A percentile compares a stretch with the other conserved stretches of the same genome.
These are phyloP conservation scores for Brassica juncea DNA, from an alignment of 345 rosid species.

Conservation along the genomic window DNA sequence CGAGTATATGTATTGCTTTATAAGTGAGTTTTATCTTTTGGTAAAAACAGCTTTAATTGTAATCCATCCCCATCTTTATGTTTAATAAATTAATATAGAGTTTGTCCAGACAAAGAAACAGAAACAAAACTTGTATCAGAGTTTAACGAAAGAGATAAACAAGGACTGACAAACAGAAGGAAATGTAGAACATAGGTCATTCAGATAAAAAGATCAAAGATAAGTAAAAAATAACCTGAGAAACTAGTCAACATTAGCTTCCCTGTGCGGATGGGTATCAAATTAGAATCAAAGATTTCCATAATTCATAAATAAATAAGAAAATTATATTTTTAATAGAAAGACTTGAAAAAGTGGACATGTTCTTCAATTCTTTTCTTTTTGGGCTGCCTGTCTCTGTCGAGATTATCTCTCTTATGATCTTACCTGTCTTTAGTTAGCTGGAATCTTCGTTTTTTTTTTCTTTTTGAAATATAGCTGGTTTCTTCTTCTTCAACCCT, in stretches of 20 bases:
- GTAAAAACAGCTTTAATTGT: too few species aligned
- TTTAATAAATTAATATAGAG: not conserved
- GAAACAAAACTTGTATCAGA: not conserved
- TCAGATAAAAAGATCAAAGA: not conserved
- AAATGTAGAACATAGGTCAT: not conserved
- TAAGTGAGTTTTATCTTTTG: too few species aligned
- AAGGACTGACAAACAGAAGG: not conserved
- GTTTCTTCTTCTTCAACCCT: conserved; percentile 20
- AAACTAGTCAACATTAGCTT: not conserved
- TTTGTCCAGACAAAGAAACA: not conserved
- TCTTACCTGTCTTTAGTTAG: conserved; percentile 29
- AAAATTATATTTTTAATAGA: not conserved
- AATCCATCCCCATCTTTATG: too few species aligned
- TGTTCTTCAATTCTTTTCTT: conserved; percentile 13
- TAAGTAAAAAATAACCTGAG: not conserved
- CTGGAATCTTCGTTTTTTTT: conserved; percentile 25
- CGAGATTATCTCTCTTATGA: not conserved
- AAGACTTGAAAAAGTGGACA: conserved; percentile 1
- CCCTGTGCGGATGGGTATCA: not conserved
- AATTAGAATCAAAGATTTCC: conserved; percentile 3
- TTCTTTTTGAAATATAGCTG: conserved; percentile 18
- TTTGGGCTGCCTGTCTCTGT: conserved; percentile 21
- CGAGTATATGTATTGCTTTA: too few species aligned
- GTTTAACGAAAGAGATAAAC: not conserved
- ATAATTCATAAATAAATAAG: not conserved